Evolutionary conservation across 2,329 filamentous ascomycete genomes (phyloP).

Genomic region (Thyridium curvatum): DNA sequence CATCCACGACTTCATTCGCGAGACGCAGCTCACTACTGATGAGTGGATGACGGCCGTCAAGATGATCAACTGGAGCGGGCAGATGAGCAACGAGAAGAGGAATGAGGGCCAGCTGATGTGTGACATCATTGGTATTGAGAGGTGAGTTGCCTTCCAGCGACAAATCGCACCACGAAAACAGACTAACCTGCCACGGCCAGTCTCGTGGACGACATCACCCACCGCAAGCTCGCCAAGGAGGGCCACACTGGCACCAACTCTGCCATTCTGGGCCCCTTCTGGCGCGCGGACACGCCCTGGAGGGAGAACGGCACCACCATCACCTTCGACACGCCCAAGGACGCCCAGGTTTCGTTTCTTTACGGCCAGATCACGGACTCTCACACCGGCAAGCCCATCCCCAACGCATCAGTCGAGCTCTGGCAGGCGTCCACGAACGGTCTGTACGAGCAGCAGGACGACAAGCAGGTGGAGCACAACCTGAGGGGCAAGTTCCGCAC

Average conservation of each 20-base stretch:
- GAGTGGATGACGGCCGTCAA: constrained; percentile 57
- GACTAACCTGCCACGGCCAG: constrained; percentile 4
- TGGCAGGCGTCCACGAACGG: constrained; percentile 57
- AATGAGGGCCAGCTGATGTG: constrained; percentile 60
- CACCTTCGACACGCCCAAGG: constrained; percentile 28
- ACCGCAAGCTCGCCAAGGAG: constrained; percentile 37
- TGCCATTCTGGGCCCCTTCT: constrained; percentile 64
- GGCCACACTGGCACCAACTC: constrained; percentile 42
- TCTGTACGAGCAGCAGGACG: constrained; percentile 67
- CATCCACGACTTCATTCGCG: constrained; percentile 58
- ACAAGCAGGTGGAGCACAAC: constrained; percentile 9
- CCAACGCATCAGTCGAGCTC: constrained; percentile 51
- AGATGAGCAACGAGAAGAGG: constrained; percentile 49
- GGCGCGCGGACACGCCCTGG: constrained; percentile 53
- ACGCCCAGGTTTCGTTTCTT: constrained; percentile 43
- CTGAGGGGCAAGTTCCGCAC: constrained; percentile 12
- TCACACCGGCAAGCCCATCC: constrained; percentile 44
- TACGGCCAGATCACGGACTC: constrained; percentile 35
- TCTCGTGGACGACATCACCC: constrained; percentile 59
- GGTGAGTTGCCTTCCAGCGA: constrained; percentile 10
- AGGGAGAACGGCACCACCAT: constrained; percentile 52
- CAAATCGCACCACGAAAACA: neutral
- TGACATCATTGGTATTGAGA: constrained; percentile 58
- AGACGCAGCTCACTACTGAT: constrained; percentile 55
- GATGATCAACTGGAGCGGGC: constrained; percentile 52